These are phyloP conservation scores for Talaromyces marneffei DNA, from an alignment of 2,329 filamentous ascomycete genomes.

Conservation along the genomic window DNA sequence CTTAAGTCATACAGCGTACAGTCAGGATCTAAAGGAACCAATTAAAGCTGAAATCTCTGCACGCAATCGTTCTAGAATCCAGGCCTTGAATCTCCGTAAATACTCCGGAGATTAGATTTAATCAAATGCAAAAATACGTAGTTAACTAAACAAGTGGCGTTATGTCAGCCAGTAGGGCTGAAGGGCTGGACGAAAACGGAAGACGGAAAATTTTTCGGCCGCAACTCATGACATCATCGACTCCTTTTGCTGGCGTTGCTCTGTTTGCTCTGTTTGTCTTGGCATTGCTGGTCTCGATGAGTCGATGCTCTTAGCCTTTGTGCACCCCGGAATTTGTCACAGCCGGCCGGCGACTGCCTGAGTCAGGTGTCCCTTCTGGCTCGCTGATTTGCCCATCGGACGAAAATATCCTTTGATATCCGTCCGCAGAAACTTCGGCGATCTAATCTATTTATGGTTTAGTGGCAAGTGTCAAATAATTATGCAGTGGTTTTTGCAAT, in stretches of 20 bases:
- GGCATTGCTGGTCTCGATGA: background rate
- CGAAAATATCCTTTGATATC: background rate
- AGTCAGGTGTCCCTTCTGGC: background rate
- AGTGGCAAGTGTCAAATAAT: background rate
- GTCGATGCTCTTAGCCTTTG: too few species aligned
- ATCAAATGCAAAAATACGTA: too few species aligned
- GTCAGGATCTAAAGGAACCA: background rate
- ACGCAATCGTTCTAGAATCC: background rate
- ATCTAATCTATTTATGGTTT: background rate
- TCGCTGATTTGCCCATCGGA: background rate
- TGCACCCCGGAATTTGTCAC: background rate
- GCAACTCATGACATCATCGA: background rate
- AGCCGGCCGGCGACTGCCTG: too few species aligned
- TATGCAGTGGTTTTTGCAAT: background rate
- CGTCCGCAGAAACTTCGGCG: background rate
- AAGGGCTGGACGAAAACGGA: background rate
- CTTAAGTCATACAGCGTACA: too few species aligned
- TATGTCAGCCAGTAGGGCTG: background rate
- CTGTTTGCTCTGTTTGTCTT: background rate
- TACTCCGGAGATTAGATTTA: background rate
- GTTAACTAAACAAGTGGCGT: background rate
- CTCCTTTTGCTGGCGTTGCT: too few species aligned
- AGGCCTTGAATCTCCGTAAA: background rate
- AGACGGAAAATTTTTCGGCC: background rate
- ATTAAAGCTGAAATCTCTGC: background rate